Base-by-base conservation (phyloP, 768 basidiomycete genomes). In the Lyophyllum shimeji region DNA sequence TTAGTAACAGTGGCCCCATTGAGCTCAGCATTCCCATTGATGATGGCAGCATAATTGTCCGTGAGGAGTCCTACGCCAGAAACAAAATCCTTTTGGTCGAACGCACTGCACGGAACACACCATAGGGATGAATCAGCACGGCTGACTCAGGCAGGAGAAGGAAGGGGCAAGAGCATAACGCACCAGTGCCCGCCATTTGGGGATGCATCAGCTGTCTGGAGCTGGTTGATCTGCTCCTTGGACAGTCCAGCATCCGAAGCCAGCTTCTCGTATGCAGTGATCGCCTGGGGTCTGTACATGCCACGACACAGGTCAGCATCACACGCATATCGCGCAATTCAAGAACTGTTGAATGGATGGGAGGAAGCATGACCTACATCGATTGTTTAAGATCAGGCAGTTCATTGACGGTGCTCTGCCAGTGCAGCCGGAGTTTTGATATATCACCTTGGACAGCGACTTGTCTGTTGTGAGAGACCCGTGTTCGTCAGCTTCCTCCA, bases 21-120 rank as follows among this genome's bases (percentile, higher is more conserved):
- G 39, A 63, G 50, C 23, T 47, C 56, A 8, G 50, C 61, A 46
- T 57, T 54, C 13, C 60, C 63, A 7, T 46, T 31, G 21, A 66
- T 43, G 40, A 66, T 62, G 40, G 47, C 53, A 23, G 21, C 45
- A 46, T 58, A 68, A 56, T 68, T 68, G 50, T 68, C 57, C 1
- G 60, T 61, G 24, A 68, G 49, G n/a, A 68, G 61, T 56, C 67
- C 65, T 3, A 67, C 64, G 27, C 67, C 67, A 23, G 67, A 63
- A 13, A 67, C 65, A 37, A 68, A 68, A 46, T 59, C 65, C 45
- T 57, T 44, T 51, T 65, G 39, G 56, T 68, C 67, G 55, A 68
- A 68, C 61, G 62, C 67, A 45, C 67, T 68, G 53, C 42, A 29
- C 29, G 9, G 29, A 9, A 9, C 29, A 9, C 29, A 29, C n/a